Base-by-base conservation (phyloP, 495 filamentous ascomycete species). In the Lentithecium fluviatile region DNA sequence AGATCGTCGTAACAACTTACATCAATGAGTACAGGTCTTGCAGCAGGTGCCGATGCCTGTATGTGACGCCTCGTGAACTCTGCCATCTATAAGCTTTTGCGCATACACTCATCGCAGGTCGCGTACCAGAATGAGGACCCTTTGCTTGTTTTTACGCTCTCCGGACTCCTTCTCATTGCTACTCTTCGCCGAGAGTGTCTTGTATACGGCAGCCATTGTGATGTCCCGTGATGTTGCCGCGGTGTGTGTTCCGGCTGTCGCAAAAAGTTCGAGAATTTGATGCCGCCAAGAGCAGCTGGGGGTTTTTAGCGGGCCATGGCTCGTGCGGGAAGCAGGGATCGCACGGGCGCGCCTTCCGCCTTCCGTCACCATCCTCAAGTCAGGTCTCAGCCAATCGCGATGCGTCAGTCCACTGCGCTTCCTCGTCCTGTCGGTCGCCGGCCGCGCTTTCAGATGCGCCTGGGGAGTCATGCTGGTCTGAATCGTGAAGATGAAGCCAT, bases 161-260 rank as follows among this genome's bases (percentile, higher is more conserved):
- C 74, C 73, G 11, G 71, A 66, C 47, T 62, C 40, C 21, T 75
- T 75, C 58, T 77, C 71, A 20, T 73, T 57, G 21, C 36, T 40
- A 52, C 66, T 55, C 26, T 64, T 45, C 52, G 91, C 91, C 1
- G 91, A 93, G 10, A 98, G 71, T 5, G 91, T 85, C 73, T 96
- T 96, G 81, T 96, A 98, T 45, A 96, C 94, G 20, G 93, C 80
- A 19, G 93, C 89, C 94, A 98, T 98, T 58, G 73, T 81, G 50
- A 37, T 20, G 40, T n/a, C 12, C 48, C 17, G 34, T 25, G 47
- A 15, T 45, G 50, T 11, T 13, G 37, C 21, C 26, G 47, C 4
- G 1, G 53, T 36, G 2, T 7, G 23, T 23, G 11, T 15, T 29
- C 17, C 34, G 42, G n/a, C 19, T 38, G 2, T 20, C 15, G 21